Evolutionary conservation across 1,284 basidiomycete genomes (phyloP).

Genomic region (Microbotryum silenes-acaulis): DNA sequence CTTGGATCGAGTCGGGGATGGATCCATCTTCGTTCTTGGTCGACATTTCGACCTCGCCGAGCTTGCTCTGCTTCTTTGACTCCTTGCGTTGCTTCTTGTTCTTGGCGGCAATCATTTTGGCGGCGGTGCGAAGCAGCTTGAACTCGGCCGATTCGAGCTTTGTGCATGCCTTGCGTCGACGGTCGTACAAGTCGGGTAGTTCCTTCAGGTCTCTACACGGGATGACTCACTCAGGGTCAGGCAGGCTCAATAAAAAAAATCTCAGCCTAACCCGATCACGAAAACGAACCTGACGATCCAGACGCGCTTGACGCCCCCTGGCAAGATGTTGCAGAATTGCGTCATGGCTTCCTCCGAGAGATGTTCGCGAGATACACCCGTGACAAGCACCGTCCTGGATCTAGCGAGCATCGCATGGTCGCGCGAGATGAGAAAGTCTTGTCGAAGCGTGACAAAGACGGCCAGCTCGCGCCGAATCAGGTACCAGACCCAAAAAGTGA

Average conservation of each 20-base stretch:
- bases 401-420: conserved; percentile 66
- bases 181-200: conserved; percentile 71
- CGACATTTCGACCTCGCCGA: conserved; percentile 1
- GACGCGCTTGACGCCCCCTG: conserved; percentile 75
- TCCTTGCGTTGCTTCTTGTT: conserved; percentile 38
- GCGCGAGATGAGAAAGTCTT: conserved; percentile 70
- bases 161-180: conserved; percentile 61
- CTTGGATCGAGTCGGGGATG: conserved; percentile 2
- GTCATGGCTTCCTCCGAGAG: conserved; percentile 56
- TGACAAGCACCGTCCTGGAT: conserved; percentile 80
- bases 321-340: conserved; percentile 60
- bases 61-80: not conserved
- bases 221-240: conserved; percentile 5
- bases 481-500: conserved; percentile 76
- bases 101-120: conserved; percentile 48
- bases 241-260: not conserved
- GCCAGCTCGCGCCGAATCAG: conserved; percentile 71
- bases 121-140: conserved; percentile 61
- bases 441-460: conserved; percentile 71
- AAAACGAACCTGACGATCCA: conserved; percentile 70
- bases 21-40: conserved; percentile 8
- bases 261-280: conserved; percentile 13
- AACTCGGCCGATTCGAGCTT: conserved; percentile 83
- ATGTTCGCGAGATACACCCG: conserved; percentile 74
- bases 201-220: conserved; percentile 60